phyloP scores from a whole-genome alignment of 1,284 basidiomycete genomes.

The Vanrija humicola region DNA sequence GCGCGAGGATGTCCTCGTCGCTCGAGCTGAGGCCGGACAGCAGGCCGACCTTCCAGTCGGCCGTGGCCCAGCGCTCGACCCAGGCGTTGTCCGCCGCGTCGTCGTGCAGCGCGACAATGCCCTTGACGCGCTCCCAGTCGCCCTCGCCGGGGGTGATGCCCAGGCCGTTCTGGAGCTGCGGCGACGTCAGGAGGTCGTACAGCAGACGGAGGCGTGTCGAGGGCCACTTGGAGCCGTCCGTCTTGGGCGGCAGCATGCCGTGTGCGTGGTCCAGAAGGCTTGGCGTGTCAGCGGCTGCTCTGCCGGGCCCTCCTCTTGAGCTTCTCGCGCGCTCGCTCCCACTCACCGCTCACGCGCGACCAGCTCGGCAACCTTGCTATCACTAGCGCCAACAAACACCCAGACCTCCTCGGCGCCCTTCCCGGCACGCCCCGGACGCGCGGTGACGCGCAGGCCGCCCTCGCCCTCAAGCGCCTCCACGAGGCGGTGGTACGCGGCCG shows the following conservation, averaged over 20 bases:
- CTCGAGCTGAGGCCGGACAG: conserved; percentile 53
- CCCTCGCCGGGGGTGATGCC: conserved; percentile 67
- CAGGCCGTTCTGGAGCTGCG: conserved; percentile 66
- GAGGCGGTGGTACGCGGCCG: conserved; percentile 28
- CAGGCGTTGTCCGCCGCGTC: conserved; percentile 55
- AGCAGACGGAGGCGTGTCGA: conserved; percentile 65
- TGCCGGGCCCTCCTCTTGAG: no score
- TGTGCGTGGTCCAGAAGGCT: conserved; percentile 27
- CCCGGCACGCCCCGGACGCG: conserved; percentile 22
- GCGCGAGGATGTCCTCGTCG: conserved; percentile 43
- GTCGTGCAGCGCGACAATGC: conserved; percentile 78
- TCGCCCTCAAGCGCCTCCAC: conserved; percentile 30
- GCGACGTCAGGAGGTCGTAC: conserved; percentile 68
- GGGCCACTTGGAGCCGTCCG: conserved; percentile 54
- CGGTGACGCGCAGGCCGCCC: conserved; percentile 38
- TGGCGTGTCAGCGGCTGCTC: not conserved
- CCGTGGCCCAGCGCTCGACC: conserved; percentile 41
- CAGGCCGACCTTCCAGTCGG: conserved; percentile 57
- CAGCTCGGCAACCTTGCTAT: conserved; percentile 60
- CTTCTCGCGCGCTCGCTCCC: not conserved
- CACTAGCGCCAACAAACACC: conserved; percentile 71
- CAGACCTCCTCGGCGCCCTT: conserved; percentile 66
- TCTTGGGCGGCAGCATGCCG: conserved; percentile 61
- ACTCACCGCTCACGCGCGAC: conserved; percentile 71
- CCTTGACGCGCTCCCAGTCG: conserved; percentile 73